These are phyloP conservation scores for Scedosporium aurantiacum DNA, from an alignment of 2,329 filamentous ascomycete species.

Conservation along the genomic window DNA sequence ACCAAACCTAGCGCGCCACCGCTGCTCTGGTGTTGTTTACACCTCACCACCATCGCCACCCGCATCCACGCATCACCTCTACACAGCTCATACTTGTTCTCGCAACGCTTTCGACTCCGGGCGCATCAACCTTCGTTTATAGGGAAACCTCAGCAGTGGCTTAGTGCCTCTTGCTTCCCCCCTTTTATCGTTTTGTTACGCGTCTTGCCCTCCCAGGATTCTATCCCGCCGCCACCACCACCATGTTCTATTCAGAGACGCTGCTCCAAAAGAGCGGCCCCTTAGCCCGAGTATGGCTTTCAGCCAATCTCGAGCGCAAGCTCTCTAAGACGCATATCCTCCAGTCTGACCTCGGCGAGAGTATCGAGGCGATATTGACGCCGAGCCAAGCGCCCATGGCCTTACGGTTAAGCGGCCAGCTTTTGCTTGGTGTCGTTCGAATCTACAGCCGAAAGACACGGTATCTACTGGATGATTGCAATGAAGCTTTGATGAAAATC, in stretches of 20 bases:
- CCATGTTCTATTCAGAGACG: conserved; percentile 97
- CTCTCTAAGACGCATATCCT: conserved; percentile 93
- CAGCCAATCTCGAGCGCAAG: conserved; percentile 96
- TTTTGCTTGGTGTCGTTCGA: conserved; percentile 87
- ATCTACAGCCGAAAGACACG: conserved; percentile 97
- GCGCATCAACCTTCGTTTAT: not conserved
- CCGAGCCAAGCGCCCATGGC: conserved; percentile 91
- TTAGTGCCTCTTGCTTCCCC: conserved; percentile 4
- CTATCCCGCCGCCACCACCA: conserved; percentile 17
- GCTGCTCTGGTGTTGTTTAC: conserved; percentile 5
- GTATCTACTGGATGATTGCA: conserved; percentile 93
- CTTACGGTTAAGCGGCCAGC: conserved; percentile 81
- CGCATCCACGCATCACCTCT: conserved; percentile 1
- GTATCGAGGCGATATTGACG: conserved; percentile 89
- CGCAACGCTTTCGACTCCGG: not conserved
- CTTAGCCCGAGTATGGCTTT: conserved; percentile 94
- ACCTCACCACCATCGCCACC: not conserved
- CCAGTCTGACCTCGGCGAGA: conserved; percentile 88
- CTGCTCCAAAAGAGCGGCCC: conserved; percentile 94
- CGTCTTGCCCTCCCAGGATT: not conserved
- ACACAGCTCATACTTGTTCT: not conserved
- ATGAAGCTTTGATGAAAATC: conserved; percentile 93
- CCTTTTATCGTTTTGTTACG: not conserved
- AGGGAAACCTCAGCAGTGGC: conserved; percentile 3
- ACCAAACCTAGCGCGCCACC: conserved; percentile 2